Evolutionary conservation across 2,329 filamentous ascomycete species (phyloP), one percentile per base, ranked within the genome.

Genomic region (Penicillium capsulatum): DNA sequence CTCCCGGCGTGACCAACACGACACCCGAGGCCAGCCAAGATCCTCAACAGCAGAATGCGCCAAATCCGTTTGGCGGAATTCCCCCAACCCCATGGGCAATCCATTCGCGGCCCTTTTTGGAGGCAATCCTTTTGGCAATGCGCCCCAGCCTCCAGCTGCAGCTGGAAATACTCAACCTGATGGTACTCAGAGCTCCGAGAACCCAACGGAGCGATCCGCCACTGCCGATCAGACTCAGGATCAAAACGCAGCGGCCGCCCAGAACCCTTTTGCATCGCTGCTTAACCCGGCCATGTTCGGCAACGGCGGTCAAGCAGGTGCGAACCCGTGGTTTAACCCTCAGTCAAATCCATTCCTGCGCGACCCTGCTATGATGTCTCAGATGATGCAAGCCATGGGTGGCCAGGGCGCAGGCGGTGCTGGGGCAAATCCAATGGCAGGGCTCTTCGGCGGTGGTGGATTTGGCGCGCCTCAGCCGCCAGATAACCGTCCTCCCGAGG

Each of bases 401-500:
- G 68, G 65, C 31, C 61, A 60, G 27, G 56, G 50, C 40, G 60
- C 57, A 40, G 55, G 54, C 8, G 65, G 56, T 31, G 59, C 58
- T 3, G 55, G 60, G 17, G 61, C 64, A 28, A 64, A 75, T 36
- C 71, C 74, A 7, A 62, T 63, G 51, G 69, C 57, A 40, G 58
- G 64, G 30, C 66, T 79, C 40, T 74, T 71, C 24, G 76, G 47
- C 26, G 42, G 46, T 16, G 40, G 70, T 74, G 65, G 57, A 17
- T 58, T 60, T 14, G 61, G 66, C 11, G 60, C 60, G 17, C 65
- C 76, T 9, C 68, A 77, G 13, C 84, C 88, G 4, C 67, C 76
- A 2, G 92, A 98, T 67, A 94, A 76, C 58, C 78, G 91, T 47
- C 90, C 92, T 3, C 91, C 92, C 0, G 92, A 98, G 72, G 92